Evolutionary conservation across 257 asterid species (phyloP).

Genomic region (Cynanchum wilfordii): DNA sequence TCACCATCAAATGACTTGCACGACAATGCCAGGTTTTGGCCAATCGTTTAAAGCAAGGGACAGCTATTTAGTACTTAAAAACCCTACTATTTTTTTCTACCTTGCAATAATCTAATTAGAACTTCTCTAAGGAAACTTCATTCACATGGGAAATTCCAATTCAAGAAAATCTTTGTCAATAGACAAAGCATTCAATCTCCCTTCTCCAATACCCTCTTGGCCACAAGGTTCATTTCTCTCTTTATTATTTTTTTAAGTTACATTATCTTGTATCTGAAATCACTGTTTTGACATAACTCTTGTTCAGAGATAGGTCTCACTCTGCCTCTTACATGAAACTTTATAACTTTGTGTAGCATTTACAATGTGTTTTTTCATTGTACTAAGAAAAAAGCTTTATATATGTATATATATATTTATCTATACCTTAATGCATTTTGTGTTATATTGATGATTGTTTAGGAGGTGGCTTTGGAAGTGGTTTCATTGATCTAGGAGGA

Average conservation of each 20-base stretch:
- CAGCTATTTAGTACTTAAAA: not conserved
- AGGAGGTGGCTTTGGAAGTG: conserved; percentile 59
- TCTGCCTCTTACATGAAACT: no score
- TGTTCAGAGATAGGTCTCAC: no score
- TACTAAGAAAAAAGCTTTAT: not conserved
- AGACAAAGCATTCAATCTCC: conserved; percentile 56
- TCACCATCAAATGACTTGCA: not conserved
- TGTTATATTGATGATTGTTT: not conserved
- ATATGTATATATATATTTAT: no score
- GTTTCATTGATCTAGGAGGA: conserved; percentile 73
- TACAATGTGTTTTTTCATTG: no score
- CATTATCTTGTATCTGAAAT: not conserved
- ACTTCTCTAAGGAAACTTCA: no score
- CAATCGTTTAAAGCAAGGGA: not conserved
- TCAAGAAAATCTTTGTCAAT: conserved; percentile 38
- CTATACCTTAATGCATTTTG: not conserved
- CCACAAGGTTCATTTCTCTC: conserved; percentile 38
- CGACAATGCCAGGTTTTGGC: not conserved
- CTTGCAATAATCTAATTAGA: no score
- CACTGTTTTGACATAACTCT: not conserved
- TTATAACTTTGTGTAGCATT: no score
- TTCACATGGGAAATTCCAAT: conserved; percentile 12
- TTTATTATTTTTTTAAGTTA: not conserved
- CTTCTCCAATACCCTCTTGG: conserved; percentile 62
- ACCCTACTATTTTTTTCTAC: not conserved